Percentiles rank a stretch among this genome's conserved stretches.
Evolutionary conservation across 2,329 filamentous ascomycete genomes (phyloP).

Genomic region (Pseudonectria buxi): DNA sequence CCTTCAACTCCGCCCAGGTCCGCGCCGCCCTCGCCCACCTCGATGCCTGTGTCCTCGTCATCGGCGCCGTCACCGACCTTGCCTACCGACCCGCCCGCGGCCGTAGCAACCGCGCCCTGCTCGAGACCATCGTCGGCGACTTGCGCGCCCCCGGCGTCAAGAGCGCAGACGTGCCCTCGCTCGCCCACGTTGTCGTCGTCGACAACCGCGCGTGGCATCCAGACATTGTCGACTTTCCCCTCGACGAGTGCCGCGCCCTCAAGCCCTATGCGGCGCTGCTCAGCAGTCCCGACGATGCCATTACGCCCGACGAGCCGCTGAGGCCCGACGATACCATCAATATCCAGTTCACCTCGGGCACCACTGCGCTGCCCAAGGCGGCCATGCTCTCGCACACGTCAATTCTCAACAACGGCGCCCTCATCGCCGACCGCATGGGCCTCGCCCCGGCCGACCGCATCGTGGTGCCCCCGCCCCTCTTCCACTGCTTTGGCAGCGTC

Average conservation of each 20-base stretch:
- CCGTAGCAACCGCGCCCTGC: conserved; percentile 44
- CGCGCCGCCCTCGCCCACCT: conserved; percentile 72
- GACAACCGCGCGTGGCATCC: conserved; percentile 61
- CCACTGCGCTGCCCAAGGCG: conserved; percentile 83
- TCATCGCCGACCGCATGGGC: conserved; percentile 81
- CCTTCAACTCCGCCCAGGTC: conserved; percentile 76
- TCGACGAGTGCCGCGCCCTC: conserved; percentile 34
- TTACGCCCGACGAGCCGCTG: conserved; percentile 42
- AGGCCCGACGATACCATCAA: conserved; percentile 70
- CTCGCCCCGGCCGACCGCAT: conserved; percentile 67
- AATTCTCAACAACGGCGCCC: conserved; percentile 87
- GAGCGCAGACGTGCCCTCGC: conserved; percentile 53
- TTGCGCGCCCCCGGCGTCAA: conserved; percentile 26
- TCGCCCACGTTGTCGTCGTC: conserved; percentile 67
- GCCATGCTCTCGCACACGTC: conserved; percentile 77
- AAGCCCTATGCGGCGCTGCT: conserved; percentile 40
- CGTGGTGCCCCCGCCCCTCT: conserved; percentile 79
- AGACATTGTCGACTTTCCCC: conserved; percentile 33
- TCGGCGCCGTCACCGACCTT: conserved; percentile 82
- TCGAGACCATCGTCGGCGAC: conserved; percentile 40
- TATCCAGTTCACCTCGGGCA: conserved; percentile 97
- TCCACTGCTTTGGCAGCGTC: conserved; percentile 85
- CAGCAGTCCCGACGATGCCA: conserved; percentile 21
- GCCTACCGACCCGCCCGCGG: conserved; percentile 55
- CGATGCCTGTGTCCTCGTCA: conserved; percentile 64